phyloP scores from a whole-genome alignment of 805 yeast genomes.

The Candida qinlingensis region DNA sequence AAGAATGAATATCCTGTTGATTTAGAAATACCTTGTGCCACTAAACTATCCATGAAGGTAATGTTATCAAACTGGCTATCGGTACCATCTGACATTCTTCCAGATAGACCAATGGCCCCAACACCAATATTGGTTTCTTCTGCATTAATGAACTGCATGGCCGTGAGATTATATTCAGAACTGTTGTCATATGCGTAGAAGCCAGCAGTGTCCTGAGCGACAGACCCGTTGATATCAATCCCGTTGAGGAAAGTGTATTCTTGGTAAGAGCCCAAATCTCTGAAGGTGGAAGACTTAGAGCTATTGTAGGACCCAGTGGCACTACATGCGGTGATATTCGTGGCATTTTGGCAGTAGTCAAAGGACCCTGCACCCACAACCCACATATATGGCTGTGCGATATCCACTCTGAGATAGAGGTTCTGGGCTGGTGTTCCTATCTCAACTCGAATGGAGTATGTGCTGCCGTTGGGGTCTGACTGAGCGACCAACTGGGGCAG shows the following conservation, averaged over 20 bases:
- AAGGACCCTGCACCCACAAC: slow-evolving; percentile 11
- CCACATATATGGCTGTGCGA: slow-evolving; percentile 36
- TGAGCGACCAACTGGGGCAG: slow-evolving; percentile 1
- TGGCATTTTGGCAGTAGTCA: background rate
- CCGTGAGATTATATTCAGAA: slow-evolving; percentile 14
- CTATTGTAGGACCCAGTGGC: slow-evolving; percentile 13
- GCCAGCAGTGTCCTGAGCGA: slow-evolving; percentile 10
- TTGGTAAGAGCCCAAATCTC: background rate
- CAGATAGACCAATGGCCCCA: slow-evolving; percentile 46
- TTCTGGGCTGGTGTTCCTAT: slow-evolving; percentile 29
- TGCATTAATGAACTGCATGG: slow-evolving; percentile 32
- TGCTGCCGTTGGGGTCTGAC: slow-evolving; percentile 3
- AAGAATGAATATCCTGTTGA: slow-evolving; percentile 42
- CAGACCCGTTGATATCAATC: slow-evolving; percentile 16
- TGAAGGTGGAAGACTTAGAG: slow-evolving; percentile 4
- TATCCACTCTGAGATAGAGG: slow-evolving; percentile 29
- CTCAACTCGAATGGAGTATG: slow-evolving; percentile 28
- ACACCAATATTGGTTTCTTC: slow-evolving; percentile 31
- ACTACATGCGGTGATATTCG: slow-evolving; percentile 9
- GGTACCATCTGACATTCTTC: slow-evolving; percentile 13
- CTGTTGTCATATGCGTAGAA: slow-evolving; percentile 1
- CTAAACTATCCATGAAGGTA: slow-evolving; percentile 31
- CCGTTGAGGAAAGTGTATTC: slow-evolving; percentile 11
- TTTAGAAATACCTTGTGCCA: slow-evolving; percentile 26
- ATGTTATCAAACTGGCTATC: background rate